Evolutionary conservation across 805 yeast species (phyloP), one percentile per base, ranked within the genome.

Genomic region (Cyberlindnera maclurae): DNA sequence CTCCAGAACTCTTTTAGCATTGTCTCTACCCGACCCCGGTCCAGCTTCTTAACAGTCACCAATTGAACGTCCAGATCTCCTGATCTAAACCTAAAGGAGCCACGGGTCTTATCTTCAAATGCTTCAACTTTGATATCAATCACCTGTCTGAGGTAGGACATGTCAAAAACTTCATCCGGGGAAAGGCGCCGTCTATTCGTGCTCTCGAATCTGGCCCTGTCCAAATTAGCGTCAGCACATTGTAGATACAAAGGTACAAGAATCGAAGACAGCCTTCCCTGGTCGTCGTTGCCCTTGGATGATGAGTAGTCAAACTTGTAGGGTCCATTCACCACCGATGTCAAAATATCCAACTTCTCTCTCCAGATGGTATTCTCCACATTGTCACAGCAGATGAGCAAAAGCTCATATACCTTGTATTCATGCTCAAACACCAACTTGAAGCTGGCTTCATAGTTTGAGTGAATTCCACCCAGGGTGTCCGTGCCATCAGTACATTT

Each of bases 381-480:
- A 4, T 42, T 37, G 31, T 58, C 51, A 1, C 58, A 43, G 12
- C 64, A 57, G 4, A 66, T 37, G 9, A 71, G 49, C 18, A 71
- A 46, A 1, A 77, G 32, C 52, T 78, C 84, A 50, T 61, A 69
- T 2, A 68, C 54, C 29, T 59, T 56, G 38, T 49, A 63, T 10
- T 59, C 49, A 29, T 64, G 44, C 49, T 75, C 81, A 56, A 74
- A 75, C 4, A 62, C 47, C 1, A 78, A 24, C 45, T 75, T 77
- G 34, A 75, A 56, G 9, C 55, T 42, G 33, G 52, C 42, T 1
- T 60, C 54, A 44, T 58, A 59, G 2, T 42, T 47, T 0, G 72
- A 56, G 36, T 44, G 62, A 17, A 60, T 37, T 2, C 64, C 57
- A 35, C 52, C 61, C 2, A 31, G 12, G 13, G 34, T 10, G 15